Conservation (phyloP, 2,329 filamentous ascomycete genomes). For the Emmonsiellopsis sp. region DNA sequence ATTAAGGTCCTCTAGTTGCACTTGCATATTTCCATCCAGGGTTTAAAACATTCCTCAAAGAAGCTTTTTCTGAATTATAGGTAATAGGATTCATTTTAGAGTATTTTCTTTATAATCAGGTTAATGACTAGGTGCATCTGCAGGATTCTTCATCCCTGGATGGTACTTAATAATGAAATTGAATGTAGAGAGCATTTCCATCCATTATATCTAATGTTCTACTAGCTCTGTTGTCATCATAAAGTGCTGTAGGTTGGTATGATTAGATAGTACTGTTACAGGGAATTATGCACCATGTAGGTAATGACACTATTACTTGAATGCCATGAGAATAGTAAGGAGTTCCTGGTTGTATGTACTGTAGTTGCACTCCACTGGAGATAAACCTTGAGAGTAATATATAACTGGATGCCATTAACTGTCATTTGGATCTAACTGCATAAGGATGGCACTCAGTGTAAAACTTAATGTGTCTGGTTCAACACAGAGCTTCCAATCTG, state of each 20-base stretch:
- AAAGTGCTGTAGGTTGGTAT: conserved; percentile 22
- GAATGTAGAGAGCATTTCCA: background rate
- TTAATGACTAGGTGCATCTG: background rate
- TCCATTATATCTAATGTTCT: conserved; percentile 1
- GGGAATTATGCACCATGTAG: conserved; percentile 9
- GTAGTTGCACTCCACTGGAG: conserved; percentile 17
- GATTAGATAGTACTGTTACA: conserved; percentile 17
- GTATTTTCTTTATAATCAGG: background rate
- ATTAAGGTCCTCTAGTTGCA: background rate
- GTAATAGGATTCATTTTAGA: background rate
- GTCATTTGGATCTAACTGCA: conserved; percentile 11
- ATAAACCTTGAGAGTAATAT: conserved; percentile 18
- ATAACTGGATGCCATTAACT: conserved; percentile 14
- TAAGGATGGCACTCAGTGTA: conserved; percentile 9
- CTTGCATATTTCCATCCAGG: background rate
- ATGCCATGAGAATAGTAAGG: conserved; percentile 18
- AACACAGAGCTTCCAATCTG: conserved; percentile 8
- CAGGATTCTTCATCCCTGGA: background rate
- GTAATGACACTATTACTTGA: conserved; percentile 17
- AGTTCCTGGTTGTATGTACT: conserved; percentile 24
- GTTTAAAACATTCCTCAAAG: background rate
- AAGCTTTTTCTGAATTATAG: background rate
- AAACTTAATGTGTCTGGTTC: conserved; percentile 18
- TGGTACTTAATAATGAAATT: conserved; percentile 2
- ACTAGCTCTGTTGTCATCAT: conserved; percentile 4